A percentile compares a stretch with the other conserved stretches of the same genome.
Conservation (phyloP, 129 eudicot genomes). For the Calendula officinalis region DNA sequence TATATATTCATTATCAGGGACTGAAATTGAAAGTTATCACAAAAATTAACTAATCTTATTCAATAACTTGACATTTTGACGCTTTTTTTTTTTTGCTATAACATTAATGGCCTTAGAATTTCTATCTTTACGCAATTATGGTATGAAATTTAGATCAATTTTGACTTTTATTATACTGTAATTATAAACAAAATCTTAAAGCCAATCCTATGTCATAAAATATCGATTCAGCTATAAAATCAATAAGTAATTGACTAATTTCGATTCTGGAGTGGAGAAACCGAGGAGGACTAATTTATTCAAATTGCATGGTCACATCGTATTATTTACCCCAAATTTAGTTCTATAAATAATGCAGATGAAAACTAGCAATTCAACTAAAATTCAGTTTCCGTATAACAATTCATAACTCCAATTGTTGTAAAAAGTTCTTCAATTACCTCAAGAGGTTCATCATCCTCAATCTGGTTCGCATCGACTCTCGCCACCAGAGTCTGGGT, state of each 20-base stretch:
- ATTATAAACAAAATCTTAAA: background rate
- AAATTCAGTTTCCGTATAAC: background rate
- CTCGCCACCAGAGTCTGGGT: constrained; percentile 38
- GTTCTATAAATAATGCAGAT: constrained; percentile 13
- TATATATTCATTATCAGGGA: constrained; percentile 38
- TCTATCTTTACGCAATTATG: background rate
- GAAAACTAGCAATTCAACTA: constrained; percentile 1
- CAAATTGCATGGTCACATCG: constrained; percentile 1
- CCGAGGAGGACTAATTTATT: background rate
- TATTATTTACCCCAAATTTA: constrained; percentile 1
- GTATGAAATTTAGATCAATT: background rate
- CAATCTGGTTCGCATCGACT: constrained; percentile 51
- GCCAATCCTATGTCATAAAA: background rate
- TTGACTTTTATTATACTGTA: background rate
- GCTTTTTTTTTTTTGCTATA: too few species aligned
- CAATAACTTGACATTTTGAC: too few species aligned
- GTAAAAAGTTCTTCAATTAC: constrained; percentile 21
- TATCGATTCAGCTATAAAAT: background rate
- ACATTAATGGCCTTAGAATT: too few species aligned
- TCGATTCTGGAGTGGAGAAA: background rate
- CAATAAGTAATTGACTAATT: background rate
- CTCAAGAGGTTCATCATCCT: constrained; percentile 35
- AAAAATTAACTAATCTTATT: too few species aligned
- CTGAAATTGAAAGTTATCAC: too few species aligned
- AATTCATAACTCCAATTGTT: background rate